Conservation (phyloP, 164 flowering plant genomes). For the Vitis riparia region DNA sequence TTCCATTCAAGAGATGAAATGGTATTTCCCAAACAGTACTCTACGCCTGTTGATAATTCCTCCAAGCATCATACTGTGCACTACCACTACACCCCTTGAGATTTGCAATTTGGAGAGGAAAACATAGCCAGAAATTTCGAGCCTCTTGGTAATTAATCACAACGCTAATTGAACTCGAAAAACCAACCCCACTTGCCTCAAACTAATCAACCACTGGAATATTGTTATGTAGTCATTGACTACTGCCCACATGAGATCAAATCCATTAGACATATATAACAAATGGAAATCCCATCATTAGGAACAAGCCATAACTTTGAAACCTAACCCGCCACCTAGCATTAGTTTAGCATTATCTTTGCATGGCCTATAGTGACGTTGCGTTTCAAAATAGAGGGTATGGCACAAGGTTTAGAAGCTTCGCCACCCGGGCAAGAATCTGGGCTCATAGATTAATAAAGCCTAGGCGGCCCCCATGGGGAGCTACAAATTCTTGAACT, state of each 20-base stretch:
- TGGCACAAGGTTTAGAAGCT: conserved; percentile 51
- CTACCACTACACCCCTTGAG: too few species aligned
- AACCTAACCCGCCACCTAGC: conserved; percentile 4
- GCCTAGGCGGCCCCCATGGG: conserved; percentile 5
- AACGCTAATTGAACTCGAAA: not conserved
- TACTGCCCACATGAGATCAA: too few species aligned
- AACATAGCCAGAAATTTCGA: conserved; percentile 5
- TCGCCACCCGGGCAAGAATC: conserved; percentile 42
- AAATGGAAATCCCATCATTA: too few species aligned
- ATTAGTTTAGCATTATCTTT: conserved; percentile 1
- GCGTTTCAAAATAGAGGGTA: not conserved
- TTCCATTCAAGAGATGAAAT: too few species aligned
- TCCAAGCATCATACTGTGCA: too few species aligned
- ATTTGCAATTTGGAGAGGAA: not conserved
- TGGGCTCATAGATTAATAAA: conserved; percentile 12
- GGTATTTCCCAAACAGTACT: too few species aligned
- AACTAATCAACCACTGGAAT: not conserved
- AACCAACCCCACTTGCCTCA: not conserved
- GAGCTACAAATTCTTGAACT: conserved; percentile 10
- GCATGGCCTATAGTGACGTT: conserved; percentile 9
- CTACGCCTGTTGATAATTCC: too few species aligned
- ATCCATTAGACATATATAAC: too few species aligned
- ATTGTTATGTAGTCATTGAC: too few species aligned
- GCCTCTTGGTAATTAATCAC: not conserved
- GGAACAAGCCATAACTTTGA: too few species aligned